A percentile compares a stretch with the other conserved stretches of the same genome.
Evolutionary conservation across 495 filamentous ascomycete genomes (phyloP).

Genomic region (Penicillium subrubescens): DNA sequence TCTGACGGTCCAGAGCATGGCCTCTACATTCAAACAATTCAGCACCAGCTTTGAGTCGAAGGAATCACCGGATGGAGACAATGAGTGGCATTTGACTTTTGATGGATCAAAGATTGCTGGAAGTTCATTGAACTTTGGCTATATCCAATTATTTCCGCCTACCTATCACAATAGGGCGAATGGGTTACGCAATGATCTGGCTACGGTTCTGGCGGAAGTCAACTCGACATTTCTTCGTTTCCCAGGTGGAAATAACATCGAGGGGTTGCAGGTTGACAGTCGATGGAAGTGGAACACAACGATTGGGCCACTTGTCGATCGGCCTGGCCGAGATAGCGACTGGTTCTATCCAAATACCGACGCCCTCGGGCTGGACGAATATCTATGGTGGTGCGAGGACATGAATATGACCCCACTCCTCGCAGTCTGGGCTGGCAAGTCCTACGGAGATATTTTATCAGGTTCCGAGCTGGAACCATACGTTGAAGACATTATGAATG

Average conservation of each 20-base stretch:
- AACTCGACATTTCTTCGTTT: slow-evolving; percentile 62
- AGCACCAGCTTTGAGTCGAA: slow-evolving; percentile 43
- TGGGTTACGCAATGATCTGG: slow-evolving; percentile 62
- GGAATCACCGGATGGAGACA: slow-evolving; percentile 60
- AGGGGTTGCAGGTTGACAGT: slow-evolving; percentile 35
- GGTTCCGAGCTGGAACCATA: slow-evolving; percentile 39
- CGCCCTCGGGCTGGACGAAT: slow-evolving; percentile 64
- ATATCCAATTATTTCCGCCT: slow-evolving; percentile 68
- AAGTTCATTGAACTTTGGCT: slow-evolving; percentile 59
- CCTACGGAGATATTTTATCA: slow-evolving; percentile 50
- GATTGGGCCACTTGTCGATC: slow-evolving; percentile 62
- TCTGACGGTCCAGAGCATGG: slow-evolving; percentile 34
- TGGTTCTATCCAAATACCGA: slow-evolving; percentile 66
- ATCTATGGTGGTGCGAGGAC: slow-evolving; percentile 68
- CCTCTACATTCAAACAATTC: slow-evolving; percentile 31
- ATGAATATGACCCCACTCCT: slow-evolving; percentile 59
- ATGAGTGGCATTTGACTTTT: slow-evolving; percentile 65
- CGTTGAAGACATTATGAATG: slow-evolving; percentile 61
- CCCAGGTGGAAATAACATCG: slow-evolving; percentile 68
- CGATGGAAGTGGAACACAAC: slow-evolving; percentile 72
- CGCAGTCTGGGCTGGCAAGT: slow-evolving; percentile 63
- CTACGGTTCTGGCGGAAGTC: slow-evolving; percentile 53
- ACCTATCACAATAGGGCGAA: slow-evolving; percentile 58
- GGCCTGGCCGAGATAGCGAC: slow-evolving; percentile 60
- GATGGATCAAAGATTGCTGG: slow-evolving; percentile 48